Base-by-base conservation (phyloP, 2,329 filamentous ascomycete species). In the Drechslerella dactyloides region DNA sequence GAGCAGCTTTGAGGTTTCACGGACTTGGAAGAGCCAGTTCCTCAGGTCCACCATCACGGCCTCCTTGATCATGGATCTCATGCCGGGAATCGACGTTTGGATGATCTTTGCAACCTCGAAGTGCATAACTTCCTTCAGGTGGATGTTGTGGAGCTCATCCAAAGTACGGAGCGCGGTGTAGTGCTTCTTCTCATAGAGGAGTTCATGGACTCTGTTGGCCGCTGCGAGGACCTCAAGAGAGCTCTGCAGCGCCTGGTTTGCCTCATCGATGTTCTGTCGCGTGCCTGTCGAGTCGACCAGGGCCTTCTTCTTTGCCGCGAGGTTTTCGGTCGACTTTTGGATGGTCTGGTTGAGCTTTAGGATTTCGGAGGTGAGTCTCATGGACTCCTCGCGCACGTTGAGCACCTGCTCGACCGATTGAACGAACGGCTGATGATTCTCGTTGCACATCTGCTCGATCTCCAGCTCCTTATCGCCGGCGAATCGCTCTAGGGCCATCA, bases 21-120 rank as follows among this genome's bases (percentile, higher is more conserved):
- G 88, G 74, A 99, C 96, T 21, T 91, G 88, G 77, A 90, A 99
- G 8, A 99, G 83, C 94, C 94, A 99, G 0, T 92, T 97, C 78
- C 97, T 97, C 62, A 99, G 81, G 80, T 99, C 94, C 1, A 87
- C 90, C 91, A 97, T 97, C 75, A 99, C 94, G 13, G 93, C 92
- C 80, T 97, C 93, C 2, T 93, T 93, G 64, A 99, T 97, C 56
- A 91, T 87, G 77, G 91, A 92, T 77, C 96, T 92, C 0, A 92
- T 97, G 2, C 90, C 88, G 0, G 94, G 94, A 33, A 97, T 93
- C 0, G 93, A 97, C 76, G 91, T 92, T 79, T 97, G 93, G 74
- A 99, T 97, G 82, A 96, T 87, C 78, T 96, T 91, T 33, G 94
- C 94, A 74, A 99, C 89, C 77, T 93, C 93, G 80, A 97, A 96